phyloP scores from a whole-genome alignment of 2,329 filamentous ascomycete species.

The Allantophomopsis cytisporea region DNA sequence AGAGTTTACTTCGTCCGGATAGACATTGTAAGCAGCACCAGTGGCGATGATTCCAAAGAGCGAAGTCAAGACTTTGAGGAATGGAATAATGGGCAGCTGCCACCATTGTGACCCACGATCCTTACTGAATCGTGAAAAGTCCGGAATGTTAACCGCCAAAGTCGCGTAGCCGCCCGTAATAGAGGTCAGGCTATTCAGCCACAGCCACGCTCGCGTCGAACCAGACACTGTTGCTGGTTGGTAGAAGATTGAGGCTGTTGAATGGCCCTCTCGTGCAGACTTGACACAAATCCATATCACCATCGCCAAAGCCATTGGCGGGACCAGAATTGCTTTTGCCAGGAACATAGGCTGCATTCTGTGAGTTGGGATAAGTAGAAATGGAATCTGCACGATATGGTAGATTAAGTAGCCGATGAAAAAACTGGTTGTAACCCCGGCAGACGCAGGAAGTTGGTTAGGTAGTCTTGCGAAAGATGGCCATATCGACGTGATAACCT shows the following conservation, averaged over 20 bases:
- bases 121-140: constrained; percentile 8
- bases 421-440: not conserved
- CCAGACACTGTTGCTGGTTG: not conserved
- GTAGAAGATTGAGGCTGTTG: not conserved
- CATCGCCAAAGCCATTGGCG: not conserved
- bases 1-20: constrained; percentile 4
- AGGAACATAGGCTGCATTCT: not conserved
- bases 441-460: not conserved
- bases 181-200: not conserved
- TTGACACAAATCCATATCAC: not conserved
- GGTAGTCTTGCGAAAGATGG: constrained; percentile 1
- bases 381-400: not conserved
- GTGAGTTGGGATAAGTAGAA: not conserved
- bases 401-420: not conserved
- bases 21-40: constrained; percentile 7
- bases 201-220: not conserved
- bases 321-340: not conserved
- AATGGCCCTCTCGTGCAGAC: not conserved
- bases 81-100: constrained; percentile 4
- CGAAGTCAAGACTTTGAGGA: constrained; percentile 5
- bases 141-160: constrained; percentile 10
- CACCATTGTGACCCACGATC: constrained; percentile 1
- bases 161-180: constrained; percentile 1
- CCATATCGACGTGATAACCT: constrained; percentile 13
- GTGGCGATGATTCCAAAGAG: constrained; percentile 7